Conservation (phyloP, 2,329 filamentous ascomycete species). For the Ramularia collo-cygni region DNA sequence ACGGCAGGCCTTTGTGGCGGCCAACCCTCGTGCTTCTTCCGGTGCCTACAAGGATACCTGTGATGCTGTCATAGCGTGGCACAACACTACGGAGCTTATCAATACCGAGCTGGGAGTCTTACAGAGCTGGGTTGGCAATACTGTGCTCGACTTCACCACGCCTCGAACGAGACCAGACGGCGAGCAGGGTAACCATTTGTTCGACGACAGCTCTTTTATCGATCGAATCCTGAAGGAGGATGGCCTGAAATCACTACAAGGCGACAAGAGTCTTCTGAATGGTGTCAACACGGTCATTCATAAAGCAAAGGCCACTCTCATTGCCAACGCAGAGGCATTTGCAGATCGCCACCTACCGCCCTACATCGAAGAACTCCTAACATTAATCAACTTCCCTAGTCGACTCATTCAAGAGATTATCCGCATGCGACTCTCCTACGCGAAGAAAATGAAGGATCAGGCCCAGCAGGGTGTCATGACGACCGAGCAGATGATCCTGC, state of each 20-base stretch:
- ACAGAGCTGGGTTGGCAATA: conserved; percentile 94
- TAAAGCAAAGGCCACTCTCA: conserved; percentile 88
- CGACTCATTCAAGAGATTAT: conserved; percentile 96
- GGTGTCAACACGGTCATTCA: conserved; percentile 79
- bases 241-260: conserved; percentile 83
- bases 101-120: conserved; percentile 88
- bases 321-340: conserved; percentile 77
- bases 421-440: conserved; percentile 81
- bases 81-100: conserved; percentile 94
- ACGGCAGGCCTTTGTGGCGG: conserved; percentile 62
- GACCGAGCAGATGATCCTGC: conserved; percentile 94
- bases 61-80: conserved; percentile 87
- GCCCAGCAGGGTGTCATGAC: conserved; percentile 88
- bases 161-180: conserved; percentile 59
- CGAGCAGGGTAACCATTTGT: conserved; percentile 60
- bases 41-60: conserved; percentile 73
- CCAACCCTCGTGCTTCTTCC: conserved; percentile 71
- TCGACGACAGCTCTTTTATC: conserved; percentile 87
- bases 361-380: conserved; percentile 93
- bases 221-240: conserved; percentile 95
- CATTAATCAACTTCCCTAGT: conserved; percentile 93
- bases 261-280: conserved; percentile 73
- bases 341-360: conserved; percentile 84
- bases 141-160: conserved; percentile 84
- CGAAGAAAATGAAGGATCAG: conserved; percentile 90